Percentiles rank a stretch among this genome's conserved stretches.
Evolutionary conservation across 768 basidiomycete genomes (phyloP).

Genomic region (Trametes cubensis): DNA sequence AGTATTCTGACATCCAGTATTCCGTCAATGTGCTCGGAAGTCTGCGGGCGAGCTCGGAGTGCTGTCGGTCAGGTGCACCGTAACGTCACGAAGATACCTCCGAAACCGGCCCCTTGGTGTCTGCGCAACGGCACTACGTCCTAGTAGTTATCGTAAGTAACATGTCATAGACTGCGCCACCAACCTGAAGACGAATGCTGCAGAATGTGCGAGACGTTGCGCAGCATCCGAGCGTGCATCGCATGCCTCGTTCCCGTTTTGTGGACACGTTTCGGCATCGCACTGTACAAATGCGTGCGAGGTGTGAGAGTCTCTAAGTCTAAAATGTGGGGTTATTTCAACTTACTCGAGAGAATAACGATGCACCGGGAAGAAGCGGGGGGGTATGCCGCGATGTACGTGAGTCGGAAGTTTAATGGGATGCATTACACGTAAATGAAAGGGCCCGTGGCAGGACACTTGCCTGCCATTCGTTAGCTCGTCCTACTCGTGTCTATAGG

Average conservation of each 20-base stretch:
- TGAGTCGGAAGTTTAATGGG: conserved; percentile 13
- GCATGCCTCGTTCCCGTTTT: neutral
- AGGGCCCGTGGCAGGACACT: neutral
- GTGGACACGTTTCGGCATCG: neutral
- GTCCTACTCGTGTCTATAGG: neutral
- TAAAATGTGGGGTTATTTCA: no score
- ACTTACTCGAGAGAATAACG: no score
- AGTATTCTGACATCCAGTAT: no score
- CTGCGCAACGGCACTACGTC: no score
- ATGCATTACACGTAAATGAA: conserved; percentile 3
- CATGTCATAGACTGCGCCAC: neutral
- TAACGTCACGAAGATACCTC: no score
- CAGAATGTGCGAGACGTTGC: neutral
- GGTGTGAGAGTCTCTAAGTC: no score
- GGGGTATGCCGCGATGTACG: conserved; percentile 8
- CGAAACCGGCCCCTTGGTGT: no score
- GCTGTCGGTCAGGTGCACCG: no score
- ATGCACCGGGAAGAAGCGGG: neutral
- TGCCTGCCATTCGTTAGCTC: neutral
- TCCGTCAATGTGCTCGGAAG: no score
- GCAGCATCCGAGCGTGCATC: neutral
- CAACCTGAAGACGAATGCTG: neutral
- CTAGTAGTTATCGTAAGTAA: no score
- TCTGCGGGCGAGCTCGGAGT: no score
- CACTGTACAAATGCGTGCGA: neutral